Evolutionary conservation across 257 asterid genomes (phyloP).

Genomic region (Fraxinus quadrangulata): DNA sequence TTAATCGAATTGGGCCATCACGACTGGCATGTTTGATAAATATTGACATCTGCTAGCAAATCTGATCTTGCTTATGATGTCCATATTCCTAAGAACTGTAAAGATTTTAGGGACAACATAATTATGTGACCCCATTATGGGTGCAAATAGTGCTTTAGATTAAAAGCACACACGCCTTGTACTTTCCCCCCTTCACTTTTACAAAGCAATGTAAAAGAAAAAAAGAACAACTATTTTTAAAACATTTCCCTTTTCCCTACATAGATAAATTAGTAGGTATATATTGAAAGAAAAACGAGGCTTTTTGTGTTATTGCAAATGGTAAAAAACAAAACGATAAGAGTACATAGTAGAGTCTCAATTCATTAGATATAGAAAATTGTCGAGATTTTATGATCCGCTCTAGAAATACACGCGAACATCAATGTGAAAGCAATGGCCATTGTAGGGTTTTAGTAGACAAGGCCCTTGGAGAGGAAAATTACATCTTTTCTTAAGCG

Average conservation of each 20-base stretch:
- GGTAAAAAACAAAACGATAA: background rate
- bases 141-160: constrained; percentile 41
- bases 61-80: constrained; percentile 37
- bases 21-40: background rate
- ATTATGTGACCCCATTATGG: constrained; percentile 45
- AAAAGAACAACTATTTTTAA: background rate
- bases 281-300: background rate
- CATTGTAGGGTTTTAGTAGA: background rate
- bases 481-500: background rate
- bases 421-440: background rate
- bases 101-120: constrained; percentile 41
- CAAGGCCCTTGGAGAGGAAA: background rate
- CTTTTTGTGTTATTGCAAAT: too few species aligned
- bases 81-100: constrained; percentile 23
- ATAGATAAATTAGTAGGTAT: background rate
- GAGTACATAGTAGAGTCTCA: background rate
- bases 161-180: constrained; percentile 52
- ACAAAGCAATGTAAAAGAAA: constrained; percentile 15
- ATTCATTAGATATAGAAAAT: background rate
- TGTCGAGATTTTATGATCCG: background rate
- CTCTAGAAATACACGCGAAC: background rate
- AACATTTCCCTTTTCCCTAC: background rate
- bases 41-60: constrained; percentile 22
- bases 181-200: constrained; percentile 37
- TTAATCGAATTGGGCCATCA: background rate